Percentiles rank a stretch among this genome's conserved stretches.
Conservation (phyloP, 108 stramenopile species). For the Epipyxis sp. region DNA sequence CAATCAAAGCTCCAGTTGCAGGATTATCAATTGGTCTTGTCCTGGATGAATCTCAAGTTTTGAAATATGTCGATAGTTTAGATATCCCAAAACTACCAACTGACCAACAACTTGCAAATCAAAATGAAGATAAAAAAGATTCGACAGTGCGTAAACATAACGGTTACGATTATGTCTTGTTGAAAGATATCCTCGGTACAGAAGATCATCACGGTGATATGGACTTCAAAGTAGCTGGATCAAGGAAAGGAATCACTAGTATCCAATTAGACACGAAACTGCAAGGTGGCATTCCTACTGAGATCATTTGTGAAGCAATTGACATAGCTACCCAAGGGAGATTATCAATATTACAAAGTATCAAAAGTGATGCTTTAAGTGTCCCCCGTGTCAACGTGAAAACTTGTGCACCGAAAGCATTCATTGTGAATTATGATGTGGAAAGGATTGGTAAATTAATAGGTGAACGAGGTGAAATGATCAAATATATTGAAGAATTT, state of each 20-base stretch:
- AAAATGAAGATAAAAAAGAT: background rate
- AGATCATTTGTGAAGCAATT: conserved; percentile 36
- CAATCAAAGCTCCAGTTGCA: conserved; percentile 69
- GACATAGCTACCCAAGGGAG: conserved; percentile 4
- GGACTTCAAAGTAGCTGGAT: conserved; percentile 91
- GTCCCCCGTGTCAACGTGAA: background rate
- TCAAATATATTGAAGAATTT: conserved; percentile 37
- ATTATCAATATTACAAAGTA: conserved; percentile 32
- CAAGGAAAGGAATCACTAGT: conserved; percentile 69
- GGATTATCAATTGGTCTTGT: conserved; percentile 78
- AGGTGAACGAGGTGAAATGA: background rate
- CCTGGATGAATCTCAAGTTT: background rate
- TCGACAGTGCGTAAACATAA: background rate
- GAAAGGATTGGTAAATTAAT: background rate
- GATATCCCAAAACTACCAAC: background rate
- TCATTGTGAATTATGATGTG: background rate
- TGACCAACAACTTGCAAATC: background rate
- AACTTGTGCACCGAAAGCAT: conserved; percentile 10
- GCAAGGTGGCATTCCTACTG: conserved; percentile 46
- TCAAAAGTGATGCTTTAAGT: background rate
- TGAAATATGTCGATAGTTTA: background rate
- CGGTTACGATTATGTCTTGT: conserved; percentile 58
- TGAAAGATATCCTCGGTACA: conserved; percentile 82
- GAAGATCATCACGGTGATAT: conserved; percentile 81
- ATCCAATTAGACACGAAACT: conserved; percentile 65